Evolutionary conservation across 192 early-diverging fungal species (phyloP).

Genomic region (Lobosporangium transversale): DNA sequence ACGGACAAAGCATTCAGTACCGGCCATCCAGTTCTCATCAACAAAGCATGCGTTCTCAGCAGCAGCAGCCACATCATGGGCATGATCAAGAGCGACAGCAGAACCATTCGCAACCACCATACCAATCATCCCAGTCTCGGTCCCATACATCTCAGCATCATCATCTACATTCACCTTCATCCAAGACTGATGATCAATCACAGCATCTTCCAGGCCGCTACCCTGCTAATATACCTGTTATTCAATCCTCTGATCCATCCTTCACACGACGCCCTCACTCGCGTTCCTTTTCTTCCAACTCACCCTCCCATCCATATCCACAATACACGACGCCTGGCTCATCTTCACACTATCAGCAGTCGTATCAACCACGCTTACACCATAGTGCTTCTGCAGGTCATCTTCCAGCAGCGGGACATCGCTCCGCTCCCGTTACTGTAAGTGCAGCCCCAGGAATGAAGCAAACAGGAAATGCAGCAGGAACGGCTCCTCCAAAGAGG

Average conservation of each 20-base stretch:
- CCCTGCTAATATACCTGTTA: neutral
- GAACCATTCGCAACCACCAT: neutral
- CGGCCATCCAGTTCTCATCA: neutral
- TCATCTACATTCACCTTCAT: neutral
- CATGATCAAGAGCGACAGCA: slow-evolving; percentile 1
- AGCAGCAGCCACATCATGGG: slow-evolving; percentile 4
- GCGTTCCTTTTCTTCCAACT: slow-evolving; percentile 28
- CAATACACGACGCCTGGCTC: slow-evolving; percentile 13
- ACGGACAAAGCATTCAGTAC: neutral
- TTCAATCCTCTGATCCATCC: slow-evolving; percentile 33
- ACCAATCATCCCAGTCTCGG: slow-evolving; percentile 3
- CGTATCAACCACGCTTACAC: slow-evolving; percentile 27
- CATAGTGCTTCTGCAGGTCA: slow-evolving; percentile 40
- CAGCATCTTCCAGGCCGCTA: neutral
- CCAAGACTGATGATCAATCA: slow-evolving; percentile 3
- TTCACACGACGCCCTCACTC: slow-evolving; percentile 29
- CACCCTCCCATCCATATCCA: slow-evolving; percentile 15
- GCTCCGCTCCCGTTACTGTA: slow-evolving; percentile 10
- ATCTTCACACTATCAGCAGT: neutral
- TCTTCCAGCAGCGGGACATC: slow-evolving; percentile 11
- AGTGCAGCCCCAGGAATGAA: neutral
- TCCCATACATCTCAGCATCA: slow-evolving; percentile 1
- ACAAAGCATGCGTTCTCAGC: slow-evolving; percentile 1
- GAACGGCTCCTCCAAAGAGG: slow-evolving; percentile 15
- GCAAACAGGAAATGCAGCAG: neutral